Evolutionary conservation across 73 alveolate genomes (phyloP), one percentile per base, ranked within the genome.

Genomic region (Stentor roeselii): DNA sequence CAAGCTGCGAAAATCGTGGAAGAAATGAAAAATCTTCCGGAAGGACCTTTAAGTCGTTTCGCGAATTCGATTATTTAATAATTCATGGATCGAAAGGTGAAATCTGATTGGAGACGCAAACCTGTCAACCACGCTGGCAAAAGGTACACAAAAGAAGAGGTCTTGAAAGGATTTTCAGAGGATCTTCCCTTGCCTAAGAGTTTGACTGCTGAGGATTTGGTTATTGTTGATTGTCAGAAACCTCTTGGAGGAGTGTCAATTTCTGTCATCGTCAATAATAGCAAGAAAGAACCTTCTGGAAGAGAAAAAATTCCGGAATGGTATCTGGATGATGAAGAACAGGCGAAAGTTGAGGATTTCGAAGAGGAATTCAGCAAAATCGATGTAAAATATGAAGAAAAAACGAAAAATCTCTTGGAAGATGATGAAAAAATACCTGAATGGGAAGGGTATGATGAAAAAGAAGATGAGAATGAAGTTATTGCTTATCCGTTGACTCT

Each of bases 341-440:
- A 67, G 37, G 0, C 37, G 37, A 67, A 32, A 21, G 80, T 40
- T 67, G 80, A 67, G 1, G 80, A 67, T 15, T 15, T 67, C 37
- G 80, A 67, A 21, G 80, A 67, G 37, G 80, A 67, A 67, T 67
- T 30, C 34, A 67, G 80, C 37, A 67, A 67, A 2, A 32, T 67
- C 34, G 80, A 67, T 2, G 80, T 21, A 1, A 32, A 67, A 32
- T 67, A 21, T 32, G 80, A 67, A 67, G 37, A 67, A 27, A 67
- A 34, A 11, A 50, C 21, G 37, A 21, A 67, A 2, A 67, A 67
- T 21, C 21, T 67, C 37, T 15, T 67, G 41, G 80, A 67, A 67
- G 80, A 67, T 15, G 80, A 67, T 2, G 80, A 67, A 30, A 32
- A 67, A 67, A 30, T 30, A 15, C 80, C 80, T 67, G 80, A 67